Evolutionary conservation across 257 asterid genomes (phyloP).

Genomic region (Salvia splendens): DNA sequence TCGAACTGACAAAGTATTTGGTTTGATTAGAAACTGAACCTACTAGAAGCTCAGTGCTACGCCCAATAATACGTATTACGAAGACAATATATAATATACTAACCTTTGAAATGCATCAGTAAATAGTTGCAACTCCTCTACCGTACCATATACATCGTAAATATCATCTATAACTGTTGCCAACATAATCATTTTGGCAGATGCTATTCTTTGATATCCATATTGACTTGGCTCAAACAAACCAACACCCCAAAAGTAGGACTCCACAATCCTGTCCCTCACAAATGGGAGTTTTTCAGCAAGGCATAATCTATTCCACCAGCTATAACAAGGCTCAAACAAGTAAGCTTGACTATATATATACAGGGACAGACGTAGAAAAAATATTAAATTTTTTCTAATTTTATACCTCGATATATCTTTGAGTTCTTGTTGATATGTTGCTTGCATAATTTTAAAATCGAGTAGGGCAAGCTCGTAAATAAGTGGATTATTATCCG

Average conservation of each 20-base stretch:
- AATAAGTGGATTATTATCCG: not conserved
- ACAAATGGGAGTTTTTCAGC: not conserved
- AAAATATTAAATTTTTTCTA: no score
- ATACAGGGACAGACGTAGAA: no score
- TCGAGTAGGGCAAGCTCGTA: slow-evolving; percentile 10
- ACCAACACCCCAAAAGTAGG: not conserved
- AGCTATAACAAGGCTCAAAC: not conserved
- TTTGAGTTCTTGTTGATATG: not conserved
- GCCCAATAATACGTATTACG: no score
- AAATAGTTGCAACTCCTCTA: not conserved
- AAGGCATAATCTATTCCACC: not conserved
- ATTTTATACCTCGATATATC: not conserved
- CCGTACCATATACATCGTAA: slow-evolving; percentile 11
- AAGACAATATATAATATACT: not conserved
- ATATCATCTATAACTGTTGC: not conserved
- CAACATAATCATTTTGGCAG: not conserved
- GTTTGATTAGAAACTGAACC: no score
- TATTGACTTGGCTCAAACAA: not conserved
- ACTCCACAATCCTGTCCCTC: slow-evolving; percentile 20
- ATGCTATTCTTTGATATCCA: slow-evolving; percentile 6
- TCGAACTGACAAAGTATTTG: no score
- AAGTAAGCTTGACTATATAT: no score
- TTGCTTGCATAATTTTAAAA: slow-evolving; percentile 8
- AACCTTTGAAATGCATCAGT: not conserved
- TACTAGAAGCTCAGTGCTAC: no score